Base-by-base conservation (phyloP, 2,329 filamentous ascomycete species). In the Aureobasidium sp. region DNA sequence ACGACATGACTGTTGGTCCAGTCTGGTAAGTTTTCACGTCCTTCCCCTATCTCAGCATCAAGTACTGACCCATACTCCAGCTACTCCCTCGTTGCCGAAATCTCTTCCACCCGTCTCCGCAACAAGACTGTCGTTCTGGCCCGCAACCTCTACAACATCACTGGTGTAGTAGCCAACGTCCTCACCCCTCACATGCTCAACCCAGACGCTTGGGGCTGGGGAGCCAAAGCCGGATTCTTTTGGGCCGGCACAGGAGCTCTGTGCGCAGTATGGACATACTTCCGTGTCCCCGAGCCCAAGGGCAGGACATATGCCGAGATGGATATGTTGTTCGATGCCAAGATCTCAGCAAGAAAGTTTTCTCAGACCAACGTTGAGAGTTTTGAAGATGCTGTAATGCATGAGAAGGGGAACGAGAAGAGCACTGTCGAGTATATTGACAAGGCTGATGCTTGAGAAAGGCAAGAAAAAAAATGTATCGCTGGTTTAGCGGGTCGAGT, bases 1-100 rank as follows among this genome's bases (percentile, higher is more conserved):
- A 84, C 69, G 80, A 81, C 71, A 75, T 80, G 60, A 80, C 80
- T 1, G 76, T 84, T 14, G 83, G 82, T 33, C 63, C 63, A 19
- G 60, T 62, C 15, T 53, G 49, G 45, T 48, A 31, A n/a, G 45
- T 48, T 7, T 5, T 29, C 27, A 29, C 27, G n/a, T n/a, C n/a
- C n/a, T n/a, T n/a, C n/a, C n/a, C n/a, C n/a, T n/a, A n/a, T n/a
- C n/a, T n/a, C n/a, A n/a, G n/a, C n/a, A n/a, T n/a, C n/a, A n/a
- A n/a, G n/a, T n/a, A n/a, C n/a, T n/a, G n/a, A n/a, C n/a, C n/a
- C n/a, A n/a, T n/a, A n/a, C n/a, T n/a, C n/a, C n/a, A n/a, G n/a
- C n/a, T n/a, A n/a, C 58, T 69, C 66, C 1, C 66, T 72, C 35
- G 67, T 72, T 29, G 65, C 70, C 12, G 70, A 72, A 50, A 49